Evolutionary conservation across 768 basidiomycete genomes (phyloP), one percentile per base, ranked within the genome.

Genomic region (Suillus brevipes): DNA sequence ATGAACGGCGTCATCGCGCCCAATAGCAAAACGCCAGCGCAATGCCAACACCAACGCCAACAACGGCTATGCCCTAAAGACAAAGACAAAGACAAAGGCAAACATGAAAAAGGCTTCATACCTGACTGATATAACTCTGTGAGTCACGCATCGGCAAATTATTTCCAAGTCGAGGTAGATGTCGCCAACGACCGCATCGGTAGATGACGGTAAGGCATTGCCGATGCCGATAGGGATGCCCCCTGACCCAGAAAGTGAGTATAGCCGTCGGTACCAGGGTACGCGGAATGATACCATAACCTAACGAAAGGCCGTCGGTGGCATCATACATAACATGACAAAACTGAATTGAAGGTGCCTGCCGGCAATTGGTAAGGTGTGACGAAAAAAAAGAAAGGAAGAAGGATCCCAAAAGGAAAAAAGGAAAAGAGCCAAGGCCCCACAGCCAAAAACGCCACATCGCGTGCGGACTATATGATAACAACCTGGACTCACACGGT

Each of bases 401-500:
- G 49, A 50, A 7, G 28, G 4, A 14, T 6, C 25, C 16, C 5
- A 52, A 52, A 52, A 52, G 25, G 45, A 23, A 47, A 47, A 23
- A 47, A 23, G 9, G 20, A 4, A 47, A n/a, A 16, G 20, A 45
- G 52, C 38, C 50, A 31, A 20, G 5, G 28, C 58, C 9, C 31
- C 7, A 36, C 23, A 64, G 47, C 28, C 47, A 37, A 20, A 42
- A 13, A 38, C 37, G 56, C 56, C 56, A 58, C 49, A 62, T 12
- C 64, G 16, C 64, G 52, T 63, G 65, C 64, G 64, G 66, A 56
- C 8, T 59, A 55, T 36, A 63, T 43, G 53, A 6, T 6, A 31
- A 25, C n/a, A 12, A 47, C 34, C 6, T 65, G n/a, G 28, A 58
- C 47, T 63, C n/a, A 60, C 56, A 68, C 75, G 73, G 71, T 72